Conservation (phyloP, 208 protist genomes). For the Leishmania tarentolae region DNA sequence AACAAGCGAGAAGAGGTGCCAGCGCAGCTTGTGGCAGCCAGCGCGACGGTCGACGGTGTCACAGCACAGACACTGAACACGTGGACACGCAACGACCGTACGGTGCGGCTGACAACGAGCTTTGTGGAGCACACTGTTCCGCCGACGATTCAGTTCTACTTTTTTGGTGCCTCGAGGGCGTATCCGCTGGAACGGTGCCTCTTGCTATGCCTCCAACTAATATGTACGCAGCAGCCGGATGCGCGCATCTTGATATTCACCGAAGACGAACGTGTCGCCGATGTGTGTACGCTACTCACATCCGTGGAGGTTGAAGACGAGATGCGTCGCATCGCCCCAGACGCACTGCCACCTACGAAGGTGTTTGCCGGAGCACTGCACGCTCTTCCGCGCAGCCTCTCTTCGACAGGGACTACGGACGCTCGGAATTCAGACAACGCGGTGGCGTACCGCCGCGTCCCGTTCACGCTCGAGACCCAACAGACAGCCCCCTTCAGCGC, state of each 20-base stretch:
- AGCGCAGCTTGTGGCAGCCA: constrained; percentile 84
- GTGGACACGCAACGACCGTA: constrained; percentile 89
- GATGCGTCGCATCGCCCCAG: constrained; percentile 16
- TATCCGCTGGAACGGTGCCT: constrained; percentile 56
- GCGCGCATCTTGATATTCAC: constrained; percentile 88
- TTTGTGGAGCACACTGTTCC: constrained; percentile 90
- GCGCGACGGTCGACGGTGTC: constrained; percentile 82
- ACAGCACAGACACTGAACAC: constrained; percentile 86
- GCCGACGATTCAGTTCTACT: constrained; percentile 80
- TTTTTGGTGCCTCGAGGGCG: constrained; percentile 45
- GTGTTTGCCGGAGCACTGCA: constrained; percentile 21
- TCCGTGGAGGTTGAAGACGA: constrained; percentile 15
- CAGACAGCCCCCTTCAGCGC: neutral
- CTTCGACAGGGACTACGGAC: neutral
- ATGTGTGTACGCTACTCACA: constrained; percentile 44
- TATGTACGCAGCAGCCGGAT: constrained; percentile 54
- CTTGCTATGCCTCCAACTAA: constrained; percentile 65
- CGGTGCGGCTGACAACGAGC: constrained; percentile 87
- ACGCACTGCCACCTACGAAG: constrained; percentile 2
- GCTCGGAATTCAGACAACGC: neutral
- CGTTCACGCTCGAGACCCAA: too few relatives aligned
- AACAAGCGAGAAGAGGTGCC: constrained; percentile 77
- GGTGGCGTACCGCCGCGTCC: neutral
- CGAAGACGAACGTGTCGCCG: constrained; percentile 32
- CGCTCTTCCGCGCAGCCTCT: constrained; percentile 12